These are phyloP conservation scores for Echium plantagineum DNA, from an alignment of 257 asterid species.

Conservation along the genomic window DNA sequence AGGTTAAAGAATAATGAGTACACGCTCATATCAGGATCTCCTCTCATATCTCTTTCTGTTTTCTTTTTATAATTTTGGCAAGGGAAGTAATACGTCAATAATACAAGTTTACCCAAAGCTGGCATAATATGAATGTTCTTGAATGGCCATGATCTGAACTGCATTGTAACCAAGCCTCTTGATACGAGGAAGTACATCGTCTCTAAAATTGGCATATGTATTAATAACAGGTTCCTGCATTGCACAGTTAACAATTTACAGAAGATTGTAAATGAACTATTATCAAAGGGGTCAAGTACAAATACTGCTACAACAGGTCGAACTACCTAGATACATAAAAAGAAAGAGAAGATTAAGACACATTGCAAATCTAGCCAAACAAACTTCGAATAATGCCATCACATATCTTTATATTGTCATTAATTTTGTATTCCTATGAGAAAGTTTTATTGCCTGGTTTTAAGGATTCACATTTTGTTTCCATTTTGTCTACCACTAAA, in stretches of 20 bases:
- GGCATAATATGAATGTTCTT: conserved; percentile 98
- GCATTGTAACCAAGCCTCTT: conserved; percentile 95
- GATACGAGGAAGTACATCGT: conserved; percentile 94
- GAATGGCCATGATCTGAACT: conserved; percentile 98
- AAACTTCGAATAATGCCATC: too few species aligned
- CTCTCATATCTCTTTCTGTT: background rate
- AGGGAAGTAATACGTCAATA: background rate
- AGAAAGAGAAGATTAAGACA: too few species aligned
- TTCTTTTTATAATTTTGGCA: background rate
- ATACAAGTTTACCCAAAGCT: conserved; percentile 72
- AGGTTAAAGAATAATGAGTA: conserved; percentile 2
- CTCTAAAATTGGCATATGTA: conserved; percentile 84
- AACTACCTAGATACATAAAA: too few species aligned
- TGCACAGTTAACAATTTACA: background rate
- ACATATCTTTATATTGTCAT: too few species aligned
- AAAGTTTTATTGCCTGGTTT: too few species aligned
- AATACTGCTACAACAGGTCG: too few species aligned
- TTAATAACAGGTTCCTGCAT: conserved; percentile 81
- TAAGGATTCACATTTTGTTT: too few species aligned
- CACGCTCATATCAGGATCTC: background rate
- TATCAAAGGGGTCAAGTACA: too few species aligned
- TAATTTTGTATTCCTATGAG: too few species aligned
- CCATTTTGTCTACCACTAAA: too few species aligned
- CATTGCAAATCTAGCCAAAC: too few species aligned
- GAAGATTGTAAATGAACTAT: too few species aligned